These are phyloP conservation scores for Solanum sitiens DNA, from an alignment of 257 asterid species.

Conservation along the genomic window DNA sequence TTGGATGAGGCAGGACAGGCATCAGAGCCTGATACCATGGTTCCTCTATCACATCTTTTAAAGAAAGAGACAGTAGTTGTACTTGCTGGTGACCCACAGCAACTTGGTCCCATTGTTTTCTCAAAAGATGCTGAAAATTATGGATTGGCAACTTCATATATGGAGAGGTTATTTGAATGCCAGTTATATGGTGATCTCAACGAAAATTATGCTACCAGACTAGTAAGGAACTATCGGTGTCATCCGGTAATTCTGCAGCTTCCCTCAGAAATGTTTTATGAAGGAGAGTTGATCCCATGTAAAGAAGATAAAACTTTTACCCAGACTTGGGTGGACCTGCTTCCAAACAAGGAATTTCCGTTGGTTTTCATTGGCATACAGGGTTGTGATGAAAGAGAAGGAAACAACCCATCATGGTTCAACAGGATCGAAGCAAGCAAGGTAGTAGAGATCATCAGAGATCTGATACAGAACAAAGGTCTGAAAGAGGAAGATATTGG, in stretches of 20 bases:
- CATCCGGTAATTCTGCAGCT: constrained; percentile 65
- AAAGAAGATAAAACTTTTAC: constrained; percentile 24
- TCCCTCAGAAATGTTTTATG: constrained; percentile 71
- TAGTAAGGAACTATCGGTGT: constrained; percentile 67
- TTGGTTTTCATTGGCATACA: constrained; percentile 74
- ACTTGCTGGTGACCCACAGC: constrained; percentile 96
- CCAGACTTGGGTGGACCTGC: constrained; percentile 28
- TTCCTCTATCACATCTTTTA: constrained; percentile 65
- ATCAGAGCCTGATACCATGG: constrained; percentile 94
- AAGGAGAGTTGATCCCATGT: constrained; percentile 57
- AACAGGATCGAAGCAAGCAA: constrained; percentile 87
- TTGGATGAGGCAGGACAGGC: constrained; percentile 99
- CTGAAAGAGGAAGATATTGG: constrained; percentile 68
- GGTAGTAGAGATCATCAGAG: constrained; percentile 51
- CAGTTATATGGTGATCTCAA: constrained; percentile 33
- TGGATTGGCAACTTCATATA: constrained; percentile 71
- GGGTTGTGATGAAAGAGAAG: constrained; percentile 94
- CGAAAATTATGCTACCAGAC: constrained; percentile 36
- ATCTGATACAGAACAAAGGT: constrained; percentile 37
- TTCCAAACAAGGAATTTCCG: constrained; percentile 67
- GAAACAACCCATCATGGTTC: constrained; percentile 94
- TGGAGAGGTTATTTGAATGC: constrained; percentile 69
- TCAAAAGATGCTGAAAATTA: constrained; percentile 52
- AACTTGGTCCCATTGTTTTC: constrained; percentile 77
- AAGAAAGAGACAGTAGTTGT: constrained; percentile 32